A percentile compares a stretch with the other conserved stretches of the same genome.
Conservation (phyloP, 148 eudicot genomes). For the Rhododendron ferrugineum region DNA sequence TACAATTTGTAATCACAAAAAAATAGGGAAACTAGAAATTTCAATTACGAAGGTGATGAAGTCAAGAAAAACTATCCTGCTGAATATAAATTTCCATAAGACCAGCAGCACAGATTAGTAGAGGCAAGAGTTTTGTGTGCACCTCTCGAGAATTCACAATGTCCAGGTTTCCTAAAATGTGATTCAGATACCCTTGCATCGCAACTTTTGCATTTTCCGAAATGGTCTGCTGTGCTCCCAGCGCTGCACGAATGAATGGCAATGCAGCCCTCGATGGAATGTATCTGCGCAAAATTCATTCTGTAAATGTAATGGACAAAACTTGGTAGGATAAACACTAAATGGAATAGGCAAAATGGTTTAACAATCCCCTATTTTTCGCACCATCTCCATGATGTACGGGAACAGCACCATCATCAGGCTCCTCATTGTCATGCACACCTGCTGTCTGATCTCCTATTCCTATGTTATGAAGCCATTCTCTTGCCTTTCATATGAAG, state of each 20-base stretch:
- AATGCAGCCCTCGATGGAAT: slow-evolving; percentile 95
- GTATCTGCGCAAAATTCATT: slow-evolving; percentile 55
- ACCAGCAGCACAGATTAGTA: background rate
- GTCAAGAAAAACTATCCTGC: background rate
- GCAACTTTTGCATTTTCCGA: slow-evolving; percentile 83
- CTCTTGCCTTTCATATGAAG: slow-evolving; percentile 57
- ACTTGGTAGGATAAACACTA: background rate
- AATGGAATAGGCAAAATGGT: background rate
- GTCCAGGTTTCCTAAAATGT: slow-evolving; percentile 79
- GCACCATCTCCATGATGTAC: slow-evolving; percentile 60
- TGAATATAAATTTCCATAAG: background rate
- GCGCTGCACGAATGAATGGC: slow-evolving; percentile 81
- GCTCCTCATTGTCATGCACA: slow-evolving; percentile 78
- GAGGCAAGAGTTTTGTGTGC: background rate
- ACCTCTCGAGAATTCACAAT: slow-evolving; percentile 95
- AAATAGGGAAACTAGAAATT: background rate
- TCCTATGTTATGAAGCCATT: slow-evolving; percentile 97
- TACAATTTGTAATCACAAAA: background rate
- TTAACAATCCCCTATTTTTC: slow-evolving; percentile 57
- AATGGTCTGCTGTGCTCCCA: slow-evolving; percentile 81
- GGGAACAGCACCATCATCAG: slow-evolving; percentile 70
- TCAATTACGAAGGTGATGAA: background rate
- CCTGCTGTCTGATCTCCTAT: slow-evolving; percentile 77
- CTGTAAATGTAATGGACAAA: slow-evolving; percentile 20
- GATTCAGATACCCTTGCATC: slow-evolving; percentile 95